Base-by-base conservation (phyloP, 192 early-diverging fungal species). In the Umbelopsis isabellina region DNA sequence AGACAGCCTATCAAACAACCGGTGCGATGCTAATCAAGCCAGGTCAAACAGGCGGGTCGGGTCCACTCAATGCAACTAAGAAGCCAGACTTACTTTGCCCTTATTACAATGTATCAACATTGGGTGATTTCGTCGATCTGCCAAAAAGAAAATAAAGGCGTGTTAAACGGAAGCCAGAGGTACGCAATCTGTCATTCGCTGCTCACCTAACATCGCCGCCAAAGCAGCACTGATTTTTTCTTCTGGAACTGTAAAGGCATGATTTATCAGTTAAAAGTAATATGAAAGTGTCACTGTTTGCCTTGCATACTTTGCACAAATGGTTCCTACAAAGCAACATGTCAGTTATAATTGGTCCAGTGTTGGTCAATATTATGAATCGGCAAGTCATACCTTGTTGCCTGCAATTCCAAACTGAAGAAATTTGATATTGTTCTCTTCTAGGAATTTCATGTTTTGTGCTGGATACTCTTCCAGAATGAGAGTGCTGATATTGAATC, bases 91-190 rank as follows among this genome's bases (percentile, higher is more conserved):
- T 49, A 81, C 67, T 55, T 97, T 98, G 58, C 97, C 97, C 78
- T 98, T 97, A 77, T 99, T 98, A 76, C 96, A 99, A 72, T 99
- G 97, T 9, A 99, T 91, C 47, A 99, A 72, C 48, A 98, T 89
- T 12, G 92, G 92, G 66, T 93, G 92, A 48, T 93, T 93, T 30
- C 90, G 80, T 15, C 75, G 77, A 67, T 93, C 91, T 72, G 81
- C 71, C 20, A 80, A n/a, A 49, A 50, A 9, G 15, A 49, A 50
- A 12, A 61, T 18, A n/a, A n/a, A n/a, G n/a, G n/a, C 2, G 13
- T 33, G 27, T 27, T 25, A 10, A n/a, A 33, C 12, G n/a, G 55
- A 37, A 3, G 55, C 6, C 10, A 80, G 79, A 84, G 27, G 77
- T 25, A 8, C 46, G 47, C 13, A 44, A 66, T 68, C 22, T 20